Conservation (phyloP, 2,329 filamentous ascomycete genomes). For the Leptographium flavum region DNA sequence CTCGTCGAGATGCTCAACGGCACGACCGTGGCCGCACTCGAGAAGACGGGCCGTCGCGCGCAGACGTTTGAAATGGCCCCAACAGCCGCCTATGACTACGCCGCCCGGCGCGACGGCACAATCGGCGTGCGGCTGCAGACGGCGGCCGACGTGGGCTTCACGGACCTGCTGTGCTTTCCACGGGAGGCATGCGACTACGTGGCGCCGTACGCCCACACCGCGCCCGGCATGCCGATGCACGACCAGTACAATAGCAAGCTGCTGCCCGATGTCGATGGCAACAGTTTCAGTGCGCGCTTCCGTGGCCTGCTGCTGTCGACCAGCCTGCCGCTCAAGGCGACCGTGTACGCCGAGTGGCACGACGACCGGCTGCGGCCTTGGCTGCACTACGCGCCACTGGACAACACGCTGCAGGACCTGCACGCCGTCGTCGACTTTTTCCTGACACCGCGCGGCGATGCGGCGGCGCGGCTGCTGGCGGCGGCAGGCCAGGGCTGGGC, state of each 20-base stretch:
- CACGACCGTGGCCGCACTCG: slow-evolving; percentile 35
- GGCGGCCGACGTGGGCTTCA: slow-evolving; percentile 30
- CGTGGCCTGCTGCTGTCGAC: slow-evolving; percentile 48
- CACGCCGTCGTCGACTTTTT: slow-evolving; percentile 55
- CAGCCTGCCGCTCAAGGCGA: slow-evolving; percentile 54
- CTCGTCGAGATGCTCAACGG: slow-evolving; percentile 56
- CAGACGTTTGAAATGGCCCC: slow-evolving; percentile 35
- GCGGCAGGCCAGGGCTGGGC: slow-evolving; percentile 46
- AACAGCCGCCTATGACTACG: slow-evolving; percentile 26
- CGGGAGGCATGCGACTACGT: slow-evolving; percentile 24
- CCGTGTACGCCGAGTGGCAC: slow-evolving; percentile 63
- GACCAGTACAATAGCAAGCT: slow-evolving; percentile 46
- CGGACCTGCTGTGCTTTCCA: slow-evolving; percentile 23
- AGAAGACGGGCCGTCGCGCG: slow-evolving; percentile 24
- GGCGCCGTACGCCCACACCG: slow-evolving; percentile 19
- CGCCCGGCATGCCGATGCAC: slow-evolving; percentile 25
- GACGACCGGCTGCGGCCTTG: slow-evolving; percentile 54
- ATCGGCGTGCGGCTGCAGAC: slow-evolving; percentile 27
- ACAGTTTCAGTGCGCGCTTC: slow-evolving; percentile 49
- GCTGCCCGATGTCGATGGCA: slow-evolving; percentile 58
- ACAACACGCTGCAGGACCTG: slow-evolving; percentile 52
- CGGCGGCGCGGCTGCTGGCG: slow-evolving; percentile 45
- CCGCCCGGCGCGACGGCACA: slow-evolving; percentile 16
- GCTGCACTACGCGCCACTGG: slow-evolving; percentile 59
- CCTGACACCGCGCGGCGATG: slow-evolving; percentile 30